Conservation (phyloP, 345 rosid species). For the Trapa incisa region DNA sequence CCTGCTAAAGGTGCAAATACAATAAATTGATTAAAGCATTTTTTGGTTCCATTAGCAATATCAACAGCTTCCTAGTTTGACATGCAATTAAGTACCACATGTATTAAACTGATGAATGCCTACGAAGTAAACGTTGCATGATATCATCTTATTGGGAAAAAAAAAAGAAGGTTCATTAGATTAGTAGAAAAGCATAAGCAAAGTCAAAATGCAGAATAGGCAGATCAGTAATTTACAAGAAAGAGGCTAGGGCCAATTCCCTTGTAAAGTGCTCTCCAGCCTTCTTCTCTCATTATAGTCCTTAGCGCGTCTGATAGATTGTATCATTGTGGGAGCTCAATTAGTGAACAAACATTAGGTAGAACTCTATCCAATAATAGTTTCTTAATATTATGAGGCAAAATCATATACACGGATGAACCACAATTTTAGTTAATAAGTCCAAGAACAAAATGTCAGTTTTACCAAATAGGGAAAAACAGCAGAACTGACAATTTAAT, state of each 20-base stretch:
- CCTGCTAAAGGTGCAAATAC: conserved; percentile 50
- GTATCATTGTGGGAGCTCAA: not conserved
- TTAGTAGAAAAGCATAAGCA: conserved; percentile 2
- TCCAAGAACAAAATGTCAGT: not conserved
- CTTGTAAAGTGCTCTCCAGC: conserved; percentile 72
- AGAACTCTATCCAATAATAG: not conserved
- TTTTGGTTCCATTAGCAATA: not conserved
- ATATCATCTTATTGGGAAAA: not conserved
- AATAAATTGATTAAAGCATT: not conserved
- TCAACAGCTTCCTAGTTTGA: not conserved
- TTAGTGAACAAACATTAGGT: not conserved
- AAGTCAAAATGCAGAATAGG: not conserved
- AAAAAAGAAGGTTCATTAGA: not conserved
- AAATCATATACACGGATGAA: not conserved
- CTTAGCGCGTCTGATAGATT: conserved; percentile 55
- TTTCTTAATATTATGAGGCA: not conserved
- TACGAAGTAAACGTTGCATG: not conserved
- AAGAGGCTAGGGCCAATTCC: conserved; percentile 77
- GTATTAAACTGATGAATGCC: not conserved
- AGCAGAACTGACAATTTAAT: not conserved
- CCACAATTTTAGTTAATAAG: not conserved
- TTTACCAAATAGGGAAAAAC: not conserved
- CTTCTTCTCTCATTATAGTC: conserved; percentile 89
- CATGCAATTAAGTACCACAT: not conserved
- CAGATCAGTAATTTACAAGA: conserved; percentile 36